phyloP scores from a whole-genome alignment of 2,329 filamentous ascomycete genomes.

The Oidium heveae region DNA sequence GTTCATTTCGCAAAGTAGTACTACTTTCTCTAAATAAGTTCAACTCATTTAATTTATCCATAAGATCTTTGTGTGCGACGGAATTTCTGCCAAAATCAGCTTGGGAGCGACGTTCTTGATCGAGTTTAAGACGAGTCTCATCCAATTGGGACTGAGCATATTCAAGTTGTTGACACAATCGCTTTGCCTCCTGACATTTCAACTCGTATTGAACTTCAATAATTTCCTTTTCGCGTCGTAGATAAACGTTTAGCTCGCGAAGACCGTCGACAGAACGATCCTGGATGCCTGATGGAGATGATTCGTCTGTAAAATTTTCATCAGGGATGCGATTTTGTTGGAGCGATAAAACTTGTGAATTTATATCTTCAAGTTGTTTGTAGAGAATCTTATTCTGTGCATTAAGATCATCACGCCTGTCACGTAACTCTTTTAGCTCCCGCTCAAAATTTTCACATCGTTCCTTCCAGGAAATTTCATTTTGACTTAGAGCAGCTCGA shows the following conservation, averaged over 20 bases:
- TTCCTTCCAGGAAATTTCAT: constrained; percentile 71
- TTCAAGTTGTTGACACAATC: constrained; percentile 71
- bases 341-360: constrained; percentile 50
- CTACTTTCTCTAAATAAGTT: constrained; percentile 93
- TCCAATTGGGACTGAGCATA: constrained; percentile 74
- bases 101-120: constrained; percentile 61
- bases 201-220: constrained; percentile 89
- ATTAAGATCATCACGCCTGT: constrained; percentile 58
- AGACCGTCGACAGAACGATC: constrained; percentile 46
- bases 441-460: constrained; percentile 57
- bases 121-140: constrained; percentile 65
- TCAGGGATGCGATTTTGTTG: constrained; percentile 45
- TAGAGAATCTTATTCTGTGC: constrained; percentile 81
- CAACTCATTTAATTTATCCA: constrained; percentile 85
- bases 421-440: constrained; percentile 56
- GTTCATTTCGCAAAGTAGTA: constrained; percentile 68
- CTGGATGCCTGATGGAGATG: constrained; percentile 19
- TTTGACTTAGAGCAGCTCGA: constrained; percentile 52
- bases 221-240: constrained; percentile 92
- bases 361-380: constrained; percentile 65
- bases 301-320: constrained; percentile 26
- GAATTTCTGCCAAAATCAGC: constrained; percentile 48
- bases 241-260: constrained; percentile 72
- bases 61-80: constrained; percentile 65
- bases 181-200: constrained; percentile 65